These are phyloP conservation scores for Pestalotiopsis fici DNA, from an alignment of 2,329 filamentous ascomycete species.

Conservation along the genomic window DNA sequence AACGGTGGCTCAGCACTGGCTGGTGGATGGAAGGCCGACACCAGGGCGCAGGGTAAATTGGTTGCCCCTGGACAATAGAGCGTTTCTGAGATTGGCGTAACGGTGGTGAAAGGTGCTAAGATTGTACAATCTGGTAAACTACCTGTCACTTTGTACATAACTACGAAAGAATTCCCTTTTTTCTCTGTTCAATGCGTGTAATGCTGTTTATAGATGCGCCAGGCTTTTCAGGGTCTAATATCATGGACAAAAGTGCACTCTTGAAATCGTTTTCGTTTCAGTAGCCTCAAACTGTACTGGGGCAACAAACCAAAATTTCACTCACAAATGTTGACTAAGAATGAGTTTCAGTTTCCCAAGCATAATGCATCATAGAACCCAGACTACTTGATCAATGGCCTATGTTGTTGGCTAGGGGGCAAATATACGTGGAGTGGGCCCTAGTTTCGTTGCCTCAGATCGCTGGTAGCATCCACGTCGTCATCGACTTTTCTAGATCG, in stretches of 20 bases:
- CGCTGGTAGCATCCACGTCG: slow-evolving; percentile 7
- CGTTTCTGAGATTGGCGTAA: slow-evolving; percentile 12
- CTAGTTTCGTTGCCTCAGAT: not conserved
- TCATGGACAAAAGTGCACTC: not conserved
- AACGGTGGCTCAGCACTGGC: slow-evolving; percentile 75
- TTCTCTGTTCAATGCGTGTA: slow-evolving; percentile 5
- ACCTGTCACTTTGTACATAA: slow-evolving; percentile 24
- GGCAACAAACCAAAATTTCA: not conserved
- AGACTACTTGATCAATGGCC: not conserved
- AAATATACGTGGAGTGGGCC: not conserved
- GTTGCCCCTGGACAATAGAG: slow-evolving; percentile 86
- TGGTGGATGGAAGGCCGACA: slow-evolving; percentile 83
- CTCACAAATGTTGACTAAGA: no score
- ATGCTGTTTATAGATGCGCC: not conserved
- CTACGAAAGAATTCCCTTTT: slow-evolving; percentile 7
- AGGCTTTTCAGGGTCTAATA: not conserved
- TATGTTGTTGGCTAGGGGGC: not conserved
- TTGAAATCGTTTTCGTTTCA: not conserved
- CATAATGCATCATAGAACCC: no score
- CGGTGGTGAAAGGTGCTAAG: slow-evolving; percentile 7
- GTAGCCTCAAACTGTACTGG: not conserved
- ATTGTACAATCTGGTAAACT: slow-evolving; percentile 12
- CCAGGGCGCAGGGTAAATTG: slow-evolving; percentile 76
- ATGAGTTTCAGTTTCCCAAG: no score
- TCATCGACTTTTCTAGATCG: slow-evolving; percentile 13